These are phyloP conservation scores for Aureobasidium sp. DNA, from an alignment of 2,329 filamentous ascomycete genomes.

Conservation along the genomic window DNA sequence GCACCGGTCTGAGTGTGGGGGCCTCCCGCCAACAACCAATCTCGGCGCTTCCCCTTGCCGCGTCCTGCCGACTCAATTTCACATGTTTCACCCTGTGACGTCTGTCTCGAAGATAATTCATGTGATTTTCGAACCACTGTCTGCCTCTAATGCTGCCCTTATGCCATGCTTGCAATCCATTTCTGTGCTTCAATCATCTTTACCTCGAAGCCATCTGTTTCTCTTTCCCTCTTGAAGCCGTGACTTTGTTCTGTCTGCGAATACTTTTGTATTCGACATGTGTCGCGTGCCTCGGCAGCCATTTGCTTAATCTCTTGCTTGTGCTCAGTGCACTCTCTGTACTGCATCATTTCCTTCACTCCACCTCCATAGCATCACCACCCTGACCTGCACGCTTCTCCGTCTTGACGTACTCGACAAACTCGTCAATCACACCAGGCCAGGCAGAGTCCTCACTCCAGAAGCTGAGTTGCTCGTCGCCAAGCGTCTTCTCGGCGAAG, in stretches of 20 bases:
- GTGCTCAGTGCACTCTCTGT: not conserved
- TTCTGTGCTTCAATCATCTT: not conserved
- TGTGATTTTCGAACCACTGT: not conserved
- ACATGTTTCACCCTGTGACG: constrained; percentile 8
- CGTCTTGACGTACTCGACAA: constrained; percentile 70
- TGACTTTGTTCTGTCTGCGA: not conserved
- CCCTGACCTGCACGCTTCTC: constrained; percentile 30
- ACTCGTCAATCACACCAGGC: constrained; percentile 91
- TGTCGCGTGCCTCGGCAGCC: not conserved
- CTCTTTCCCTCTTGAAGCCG: not conserved
- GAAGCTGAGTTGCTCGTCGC: constrained; percentile 70
- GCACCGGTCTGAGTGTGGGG: not conserved
- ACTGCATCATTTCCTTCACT: not conserved
- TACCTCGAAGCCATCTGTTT: not conserved
- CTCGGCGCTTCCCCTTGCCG: not conserved
- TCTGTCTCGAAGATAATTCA: too few species aligned
- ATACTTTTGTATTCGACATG: not conserved
- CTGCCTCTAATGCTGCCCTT: not conserved
- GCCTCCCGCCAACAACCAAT: not conserved
- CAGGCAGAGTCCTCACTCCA: constrained; percentile 86
- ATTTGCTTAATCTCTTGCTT: not conserved
- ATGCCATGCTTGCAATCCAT: not conserved
- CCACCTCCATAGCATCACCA: constrained; percentile 10
- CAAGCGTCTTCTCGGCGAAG: constrained; percentile 66
- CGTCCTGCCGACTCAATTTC: not conserved